Evolutionary conservation across 1,284 basidiomycete species (phyloP), one percentile per base, ranked within the genome.

Genomic region (Leccinum solheimii): DNA sequence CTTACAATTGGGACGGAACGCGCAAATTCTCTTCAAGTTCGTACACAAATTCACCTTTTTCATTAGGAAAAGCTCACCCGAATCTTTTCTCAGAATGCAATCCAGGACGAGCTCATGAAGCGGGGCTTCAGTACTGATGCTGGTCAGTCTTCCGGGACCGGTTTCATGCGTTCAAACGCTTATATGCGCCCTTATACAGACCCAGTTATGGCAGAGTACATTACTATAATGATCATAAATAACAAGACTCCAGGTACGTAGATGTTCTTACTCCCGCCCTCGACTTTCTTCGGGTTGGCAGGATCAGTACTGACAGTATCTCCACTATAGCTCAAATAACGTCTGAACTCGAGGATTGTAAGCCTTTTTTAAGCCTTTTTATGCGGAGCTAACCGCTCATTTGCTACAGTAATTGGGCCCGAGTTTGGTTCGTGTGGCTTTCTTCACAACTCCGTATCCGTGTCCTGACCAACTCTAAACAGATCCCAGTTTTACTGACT

Each of bases 141-240:
- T 76, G 91, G 91, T 91, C 65, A 64, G 85, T 68, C 48, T 77
- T 65, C 40, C 52, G 38, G 30, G 55, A 9, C 51, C 11, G 30
- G 10, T 36, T 32, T 16, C 14, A 23, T 61, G 10, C 51, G 13
- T 52, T 52, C 5, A 2, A 60, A 52, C 1, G 32, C 61, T 69
- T 23, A 70, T 50, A 7, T 6, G 26, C 16, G 32, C 9, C 11
- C 55, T 61, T 54, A 63, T 59, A 7, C 63, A 90, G 92, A 94
- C 75, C 83, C 86, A n/a, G 90, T 92, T 66, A 94, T 94, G 92
- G 90, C 91, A 6, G 92, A 95, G 74, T 95, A 93, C 71, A 92
- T 94, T 64, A 91, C 91, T 23, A 94, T 95, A 65, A 94, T 95
- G 92, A 84, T 95, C 55, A 93, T 94, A 64, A 95, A 95, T 74